Evolutionary conservation across 169 alveolate species (phyloP).

Genomic region (Amoebophrya sp.): DNA sequence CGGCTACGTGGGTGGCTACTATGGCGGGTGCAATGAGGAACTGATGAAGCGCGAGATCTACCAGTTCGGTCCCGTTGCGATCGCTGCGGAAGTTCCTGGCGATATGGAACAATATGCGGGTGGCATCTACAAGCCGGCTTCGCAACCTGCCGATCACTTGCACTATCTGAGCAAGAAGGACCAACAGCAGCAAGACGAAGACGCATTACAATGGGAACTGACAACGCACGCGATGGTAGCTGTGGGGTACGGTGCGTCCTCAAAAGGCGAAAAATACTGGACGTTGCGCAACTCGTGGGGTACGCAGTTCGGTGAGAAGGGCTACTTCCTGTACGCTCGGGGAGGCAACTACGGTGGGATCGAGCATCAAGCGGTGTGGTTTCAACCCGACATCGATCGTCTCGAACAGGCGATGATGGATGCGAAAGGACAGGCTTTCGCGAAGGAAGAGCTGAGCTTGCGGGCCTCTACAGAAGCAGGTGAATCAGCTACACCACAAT

Average conservation of each 20-base stretch:
- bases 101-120: not conserved
- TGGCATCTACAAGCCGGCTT: not conserved
- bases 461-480: too few species aligned
- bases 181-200: not conserved
- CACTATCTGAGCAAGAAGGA: not conserved
- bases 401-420: not conserved
- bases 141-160: not conserved
- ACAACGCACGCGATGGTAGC: constrained; percentile 19
- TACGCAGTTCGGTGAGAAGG: not conserved
- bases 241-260: not conserved
- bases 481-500: too few species aligned
- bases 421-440: too few species aligned
- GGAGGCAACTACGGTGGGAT: not conserved
- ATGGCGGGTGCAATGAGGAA: not conserved
- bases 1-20: constrained; percentile 1
- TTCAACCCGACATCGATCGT: not conserved
- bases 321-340: constrained; percentile 1
- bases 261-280: not conserved
- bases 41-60: constrained; percentile 6
- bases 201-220: not conserved
- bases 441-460: too few species aligned
- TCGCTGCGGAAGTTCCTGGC: not conserved
- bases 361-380: constrained; percentile 20
- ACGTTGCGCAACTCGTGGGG: not conserved
- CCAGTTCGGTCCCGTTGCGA: not conserved